Percentiles rank a stretch among this genome's conserved stretches.
Evolutionary conservation across 2,329 filamentous ascomycete species (phyloP).

Genomic region (Claviceps sp.): DNA sequence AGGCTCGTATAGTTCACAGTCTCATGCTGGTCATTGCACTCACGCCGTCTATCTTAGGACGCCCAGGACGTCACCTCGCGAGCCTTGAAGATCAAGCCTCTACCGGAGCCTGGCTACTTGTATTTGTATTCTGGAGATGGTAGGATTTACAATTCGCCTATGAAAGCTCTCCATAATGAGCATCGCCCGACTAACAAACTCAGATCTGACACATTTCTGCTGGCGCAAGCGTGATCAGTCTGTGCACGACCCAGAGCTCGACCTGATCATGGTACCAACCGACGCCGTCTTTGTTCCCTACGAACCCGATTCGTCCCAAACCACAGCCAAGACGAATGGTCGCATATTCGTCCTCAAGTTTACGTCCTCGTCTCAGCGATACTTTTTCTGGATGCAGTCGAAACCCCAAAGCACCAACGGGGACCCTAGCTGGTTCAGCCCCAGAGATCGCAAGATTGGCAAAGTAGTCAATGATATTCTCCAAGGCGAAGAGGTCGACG

Average conservation of each 20-base stretch:
- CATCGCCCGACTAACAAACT: background rate
- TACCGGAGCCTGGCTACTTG: conserved; percentile 67
- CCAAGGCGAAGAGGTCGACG: conserved; percentile 79
- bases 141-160: conserved; percentile 16
- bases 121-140: conserved; percentile 91
- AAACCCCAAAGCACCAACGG: conserved; percentile 60
- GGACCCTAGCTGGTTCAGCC: conserved; percentile 67
- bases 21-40: conserved; percentile 7
- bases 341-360: conserved; percentile 93
- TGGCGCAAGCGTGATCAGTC: conserved; percentile 72
- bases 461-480: conserved; percentile 74
- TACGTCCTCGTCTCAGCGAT: conserved; percentile 74
- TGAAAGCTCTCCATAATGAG: background rate
- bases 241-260: conserved; percentile 62
- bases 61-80: conserved; percentile 3
- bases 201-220: conserved; percentile 89
- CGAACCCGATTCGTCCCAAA: conserved; percentile 43
- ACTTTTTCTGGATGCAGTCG: conserved; percentile 95
- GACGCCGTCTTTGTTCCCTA: conserved; percentile 84
- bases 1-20: background rate
- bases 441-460: conserved; percentile 74
- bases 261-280: conserved; percentile 84
- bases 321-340: conserved; percentile 59
- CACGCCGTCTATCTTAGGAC: background rate
- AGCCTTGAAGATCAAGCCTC: conserved; percentile 60